phyloP scores from a whole-genome alignment of 352 stramenopile genomes.

The Pythium apleroticum region DNA sequence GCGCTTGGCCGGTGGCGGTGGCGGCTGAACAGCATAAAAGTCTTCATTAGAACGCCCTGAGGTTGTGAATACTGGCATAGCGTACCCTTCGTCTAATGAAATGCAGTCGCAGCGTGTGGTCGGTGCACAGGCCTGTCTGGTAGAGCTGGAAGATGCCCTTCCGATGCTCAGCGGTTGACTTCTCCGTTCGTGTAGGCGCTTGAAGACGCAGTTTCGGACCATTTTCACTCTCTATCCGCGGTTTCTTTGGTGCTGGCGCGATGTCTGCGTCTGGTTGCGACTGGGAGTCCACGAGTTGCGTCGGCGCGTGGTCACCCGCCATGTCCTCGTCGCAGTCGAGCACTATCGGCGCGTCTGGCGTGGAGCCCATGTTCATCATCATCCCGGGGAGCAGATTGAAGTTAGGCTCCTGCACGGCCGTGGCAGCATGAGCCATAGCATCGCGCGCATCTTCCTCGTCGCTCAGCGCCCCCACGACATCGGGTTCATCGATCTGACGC shows the following conservation, averaged over 20 bases:
- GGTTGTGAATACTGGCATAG: neutral
- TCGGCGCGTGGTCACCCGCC: slow-evolving; percentile 1
- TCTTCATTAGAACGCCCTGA: slow-evolving; percentile 8
- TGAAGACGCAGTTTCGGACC: neutral
- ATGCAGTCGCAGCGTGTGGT: slow-evolving; percentile 62
- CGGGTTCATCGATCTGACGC: slow-evolving; percentile 26
- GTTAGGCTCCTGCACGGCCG: slow-evolving; percentile 9
- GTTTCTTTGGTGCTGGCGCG: slow-evolving; percentile 10
- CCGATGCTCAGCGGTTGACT: neutral
- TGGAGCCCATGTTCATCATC: slow-evolving; percentile 4
- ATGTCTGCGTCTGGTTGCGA: neutral
- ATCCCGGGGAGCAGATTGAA: slow-evolving; percentile 25
- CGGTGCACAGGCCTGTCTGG: slow-evolving; percentile 44
- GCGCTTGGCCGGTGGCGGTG: slow-evolving; percentile 25
- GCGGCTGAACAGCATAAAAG: slow-evolving; percentile 4
- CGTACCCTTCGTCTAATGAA: slow-evolving; percentile 46
- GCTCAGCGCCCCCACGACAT: slow-evolving; percentile 17
- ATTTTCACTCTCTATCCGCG: neutral
- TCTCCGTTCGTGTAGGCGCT: neutral
- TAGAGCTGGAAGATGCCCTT: slow-evolving; percentile 61
- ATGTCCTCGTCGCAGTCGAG: slow-evolving; percentile 10
- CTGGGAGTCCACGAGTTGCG: slow-evolving; percentile 5
- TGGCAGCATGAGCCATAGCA: neutral
- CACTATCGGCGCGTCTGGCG: neutral
- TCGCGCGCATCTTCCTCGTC: slow-evolving; percentile 20